Evolutionary conservation across 352 stramenopile species (phyloP).

Genomic region (Phytopythium vexans): DNA sequence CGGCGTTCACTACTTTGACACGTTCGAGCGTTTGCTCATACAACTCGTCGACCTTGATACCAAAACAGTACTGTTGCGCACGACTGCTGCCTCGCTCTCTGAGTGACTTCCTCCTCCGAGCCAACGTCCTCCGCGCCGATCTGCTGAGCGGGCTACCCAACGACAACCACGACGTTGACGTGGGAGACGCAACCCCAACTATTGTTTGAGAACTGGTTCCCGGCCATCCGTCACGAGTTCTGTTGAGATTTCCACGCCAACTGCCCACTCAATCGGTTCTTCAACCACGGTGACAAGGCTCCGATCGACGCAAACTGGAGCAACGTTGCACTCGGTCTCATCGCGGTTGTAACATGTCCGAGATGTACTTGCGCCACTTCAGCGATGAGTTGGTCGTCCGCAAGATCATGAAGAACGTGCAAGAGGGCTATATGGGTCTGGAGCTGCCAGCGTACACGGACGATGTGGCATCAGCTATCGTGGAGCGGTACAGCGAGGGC

Average conservation of each 20-base stretch:
- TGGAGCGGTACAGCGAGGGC: too few species aligned
- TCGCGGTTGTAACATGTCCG: too few species aligned
- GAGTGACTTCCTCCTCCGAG: conserved; percentile 15
- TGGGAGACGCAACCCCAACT: conserved; percentile 16
- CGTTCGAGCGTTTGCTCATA: too few species aligned
- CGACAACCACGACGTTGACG: neutral
- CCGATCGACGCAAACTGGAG: too few species aligned
- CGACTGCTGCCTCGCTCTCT: conserved; percentile 2
- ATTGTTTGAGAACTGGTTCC: conserved; percentile 21
- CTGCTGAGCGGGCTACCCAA: conserved; percentile 6
- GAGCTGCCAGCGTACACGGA: too few species aligned
- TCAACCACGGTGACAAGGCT: too few species aligned
- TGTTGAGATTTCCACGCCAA: conserved; percentile 17
- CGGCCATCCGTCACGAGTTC: conserved; percentile 18
- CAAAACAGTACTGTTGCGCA: conserved; percentile 6
- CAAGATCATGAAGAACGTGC: too few species aligned
- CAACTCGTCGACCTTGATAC: conserved; percentile 12
- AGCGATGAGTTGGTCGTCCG: too few species aligned
- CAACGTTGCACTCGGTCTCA: too few species aligned
- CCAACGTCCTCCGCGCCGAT: conserved; percentile 12
- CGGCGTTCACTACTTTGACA: conserved; percentile 14
- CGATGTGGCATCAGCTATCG: too few species aligned
- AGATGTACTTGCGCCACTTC: too few species aligned
- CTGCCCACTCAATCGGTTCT: conserved; percentile 17
- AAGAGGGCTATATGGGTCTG: too few species aligned